Evolutionary conservation across 768 basidiomycete genomes (phyloP).

Genomic region (Megacollybia marginata): DNA sequence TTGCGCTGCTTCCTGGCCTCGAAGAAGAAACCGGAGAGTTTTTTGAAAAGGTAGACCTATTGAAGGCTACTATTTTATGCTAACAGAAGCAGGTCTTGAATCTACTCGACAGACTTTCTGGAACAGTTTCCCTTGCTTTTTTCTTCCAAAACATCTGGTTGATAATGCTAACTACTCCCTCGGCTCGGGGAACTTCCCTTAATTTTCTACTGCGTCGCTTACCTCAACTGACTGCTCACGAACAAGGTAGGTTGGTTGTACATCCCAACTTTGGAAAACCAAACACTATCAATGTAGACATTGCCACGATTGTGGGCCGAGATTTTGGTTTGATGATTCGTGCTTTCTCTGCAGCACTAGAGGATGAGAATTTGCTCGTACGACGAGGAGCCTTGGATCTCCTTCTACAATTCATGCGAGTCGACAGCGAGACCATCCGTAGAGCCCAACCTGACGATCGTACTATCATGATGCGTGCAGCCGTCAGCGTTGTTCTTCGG

Average conservation of each 20-base stretch:
- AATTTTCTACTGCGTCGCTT: conserved; percentile 82
- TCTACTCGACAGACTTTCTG: conserved; percentile 76
- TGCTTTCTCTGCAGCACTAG: conserved; percentile 84
- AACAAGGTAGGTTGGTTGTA: conserved; percentile 36
- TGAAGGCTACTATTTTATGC: neutral
- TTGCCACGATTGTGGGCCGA: conserved; percentile 66
- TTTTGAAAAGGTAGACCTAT: conserved; percentile 68
- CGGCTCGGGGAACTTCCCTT: conserved; percentile 77
- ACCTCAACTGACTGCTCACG: conserved; percentile 39
- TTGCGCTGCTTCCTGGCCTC: conserved; percentile 88
- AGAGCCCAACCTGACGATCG: conserved; percentile 68
- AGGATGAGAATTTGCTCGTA: conserved; percentile 90
- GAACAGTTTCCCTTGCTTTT: conserved; percentile 78
- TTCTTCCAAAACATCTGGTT: conserved; percentile 97
- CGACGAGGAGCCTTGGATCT: conserved; percentile 82
- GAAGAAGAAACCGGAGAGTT: conserved; percentile 98
- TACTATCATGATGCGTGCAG: conserved; percentile 78
- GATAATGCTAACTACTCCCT: conserved; percentile 82
- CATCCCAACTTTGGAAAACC: neutral
- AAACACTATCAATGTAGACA: conserved; percentile 31
- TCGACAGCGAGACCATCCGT: conserved; percentile 66
- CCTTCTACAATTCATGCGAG: conserved; percentile 63
- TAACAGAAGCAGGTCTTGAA: conserved; percentile 51
- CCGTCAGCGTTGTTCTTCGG: conserved; percentile 82
- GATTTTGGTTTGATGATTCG: conserved; percentile 94